Base-by-base conservation (phyloP, 192 early-diverging fungal species). In the Spizellomyces punctatus region DNA sequence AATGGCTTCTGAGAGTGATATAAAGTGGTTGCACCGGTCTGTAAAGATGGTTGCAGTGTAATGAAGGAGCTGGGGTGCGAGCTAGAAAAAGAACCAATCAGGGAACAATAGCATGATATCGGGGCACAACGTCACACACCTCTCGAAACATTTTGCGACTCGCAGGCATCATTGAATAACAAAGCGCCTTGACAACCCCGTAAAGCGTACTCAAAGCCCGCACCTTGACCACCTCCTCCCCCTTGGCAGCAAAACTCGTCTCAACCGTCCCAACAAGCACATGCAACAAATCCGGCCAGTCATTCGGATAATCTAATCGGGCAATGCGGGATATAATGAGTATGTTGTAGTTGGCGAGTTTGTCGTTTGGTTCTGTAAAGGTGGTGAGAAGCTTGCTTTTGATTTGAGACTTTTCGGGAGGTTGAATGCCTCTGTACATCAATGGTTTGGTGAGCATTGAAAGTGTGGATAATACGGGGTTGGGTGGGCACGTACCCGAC, bases 301-400 rank as follows among this genome's bases (percentile, higher is more conserved):
- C 91, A 67, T 84, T 76, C 10, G 95, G 95, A 75, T 83, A 98
- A 73, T 98, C 95, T 67, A 91, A 76, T 22, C 93, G 83, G 1
- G 94, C 93, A 68, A 98, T 93, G 59, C 92, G 92, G 49, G 94
- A 77, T 16, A 89, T 82, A 41, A 91, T 73, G 10, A 96, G 84
- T 58, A 91, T 91, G 75, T 91, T 91, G 66, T 93, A 91, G 8
- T 79, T 74, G 50, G 92, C 86, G 12, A 96, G 77, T 85, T 91
- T 63, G 43, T 50, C 60, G 75, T 56, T 58, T 55, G 66, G 72
- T 71, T 95, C 93, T 21, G 86, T 89, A 60, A 96, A 78, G 58
- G 87, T 81, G 6, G 85, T 77, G 50, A 93, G 70, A 22, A 91
- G 72, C 16, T 84, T 85, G 14, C 77, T 66, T 61, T 91, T 85